A percentile compares a stretch with the other conserved stretches of the same genome.
phyloP scores from a whole-genome alignment of 2,329 filamentous ascomycete genomes.

The Diplodia seriata region DNA sequence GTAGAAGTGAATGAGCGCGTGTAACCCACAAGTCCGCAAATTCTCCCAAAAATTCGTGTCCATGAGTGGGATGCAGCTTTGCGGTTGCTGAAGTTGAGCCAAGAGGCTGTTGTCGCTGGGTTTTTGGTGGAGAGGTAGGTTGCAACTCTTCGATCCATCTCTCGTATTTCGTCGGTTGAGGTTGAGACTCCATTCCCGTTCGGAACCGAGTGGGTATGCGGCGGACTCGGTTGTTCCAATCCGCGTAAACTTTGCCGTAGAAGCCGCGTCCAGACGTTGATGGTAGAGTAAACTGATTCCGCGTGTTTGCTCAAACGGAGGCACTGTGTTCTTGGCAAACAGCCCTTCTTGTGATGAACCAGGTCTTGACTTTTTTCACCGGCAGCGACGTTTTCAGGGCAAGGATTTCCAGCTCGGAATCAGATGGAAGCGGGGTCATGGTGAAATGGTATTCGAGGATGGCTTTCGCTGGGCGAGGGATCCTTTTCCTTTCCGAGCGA shows the following conservation, averaged over 20 bases:
- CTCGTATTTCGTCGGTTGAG: too few species aligned
- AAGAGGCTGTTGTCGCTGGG: neutral
- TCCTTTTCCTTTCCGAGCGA: conserved; percentile 13
- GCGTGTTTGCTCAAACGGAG: neutral
- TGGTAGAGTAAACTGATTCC: neutral
- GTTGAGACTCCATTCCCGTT: too few species aligned
- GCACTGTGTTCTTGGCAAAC: neutral
- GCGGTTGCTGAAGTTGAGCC: neutral
- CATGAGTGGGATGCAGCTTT: neutral
- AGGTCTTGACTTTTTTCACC: conserved; percentile 7
- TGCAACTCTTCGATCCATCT: neutral
- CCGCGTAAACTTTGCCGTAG: neutral
- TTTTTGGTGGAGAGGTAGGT: neutral
- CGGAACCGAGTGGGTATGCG: too few species aligned
- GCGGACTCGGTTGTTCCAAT: too few species aligned
- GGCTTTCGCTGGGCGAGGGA: conserved; percentile 13
- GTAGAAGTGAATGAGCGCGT: neutral
- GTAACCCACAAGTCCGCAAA: neutral
- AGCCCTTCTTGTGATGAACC: conserved; percentile 15
- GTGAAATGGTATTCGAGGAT: conserved; percentile 25
- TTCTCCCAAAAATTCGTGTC: neutral
- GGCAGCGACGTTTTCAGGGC: conserved; percentile 4
- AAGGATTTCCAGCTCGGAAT: conserved; percentile 6
- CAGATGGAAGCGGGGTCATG: neutral
- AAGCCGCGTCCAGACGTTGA: neutral